Percentiles rank a stretch among this genome's conserved stretches.
Conservation (phyloP, 345 rosid species). For the Trapa bicornis region DNA sequence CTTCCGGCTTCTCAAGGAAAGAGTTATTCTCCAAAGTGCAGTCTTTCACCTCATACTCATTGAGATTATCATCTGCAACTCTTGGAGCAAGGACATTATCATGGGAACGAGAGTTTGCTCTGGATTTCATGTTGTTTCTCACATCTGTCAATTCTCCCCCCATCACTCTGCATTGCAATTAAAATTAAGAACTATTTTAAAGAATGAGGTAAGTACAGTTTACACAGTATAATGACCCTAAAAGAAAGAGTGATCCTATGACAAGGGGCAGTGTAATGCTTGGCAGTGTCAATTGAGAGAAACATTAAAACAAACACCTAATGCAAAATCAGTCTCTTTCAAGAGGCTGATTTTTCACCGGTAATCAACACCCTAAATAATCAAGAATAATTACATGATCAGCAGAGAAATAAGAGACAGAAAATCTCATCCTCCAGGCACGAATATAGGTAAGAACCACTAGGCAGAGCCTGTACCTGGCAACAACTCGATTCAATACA, state of each 20-base stretch:
- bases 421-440: conserved; percentile 3
- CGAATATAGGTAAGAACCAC: not conserved
- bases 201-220: not conserved
- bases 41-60: conserved; percentile 52
- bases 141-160: conserved; percentile 54
- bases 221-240: not conserved
- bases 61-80: conserved; percentile 26
- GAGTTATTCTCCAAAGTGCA: conserved; percentile 23
- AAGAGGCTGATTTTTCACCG: not conserved
- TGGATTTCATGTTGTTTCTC: conserved; percentile 48
- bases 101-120: conserved; percentile 25
- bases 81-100: conserved; percentile 40
- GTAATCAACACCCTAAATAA: not conserved
- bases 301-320: not conserved
- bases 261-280: not conserved
- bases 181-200: not conserved
- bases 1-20: conserved; percentile 19
- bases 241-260: not conserved
- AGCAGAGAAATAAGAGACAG: not conserved
- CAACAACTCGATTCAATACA: not conserved
- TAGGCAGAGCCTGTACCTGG: not conserved
- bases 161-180: conserved; percentile 46
- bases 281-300: not conserved
- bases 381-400: not conserved
- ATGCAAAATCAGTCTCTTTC: not conserved